Evolutionary conservation across 1,139 yeast genomes (phyloP).

Genomic region (Spencermartinsiella ligniputridi): DNA sequence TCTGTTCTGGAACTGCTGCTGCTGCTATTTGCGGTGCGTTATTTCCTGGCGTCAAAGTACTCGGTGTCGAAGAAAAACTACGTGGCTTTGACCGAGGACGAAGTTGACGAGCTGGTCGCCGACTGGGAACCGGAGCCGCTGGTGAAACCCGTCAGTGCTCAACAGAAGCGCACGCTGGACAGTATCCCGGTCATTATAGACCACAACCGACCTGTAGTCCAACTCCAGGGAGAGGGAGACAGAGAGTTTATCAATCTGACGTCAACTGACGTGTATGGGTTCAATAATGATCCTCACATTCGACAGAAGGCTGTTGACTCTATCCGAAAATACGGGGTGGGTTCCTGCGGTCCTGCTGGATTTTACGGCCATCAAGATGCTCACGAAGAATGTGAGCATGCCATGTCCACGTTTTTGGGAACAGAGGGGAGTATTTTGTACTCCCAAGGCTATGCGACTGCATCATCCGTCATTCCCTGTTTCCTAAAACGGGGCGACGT

Average conservation of each 20-base stretch:
- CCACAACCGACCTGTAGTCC: slow-evolving; percentile 50
- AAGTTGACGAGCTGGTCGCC: slow-evolving; percentile 74
- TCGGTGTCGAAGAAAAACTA: slow-evolving; percentile 72
- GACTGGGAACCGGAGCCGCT: slow-evolving; percentile 93
- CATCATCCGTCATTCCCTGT: slow-evolving; percentile 95
- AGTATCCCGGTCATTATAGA: slow-evolving; percentile 62
- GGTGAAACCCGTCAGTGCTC: slow-evolving; percentile 48
- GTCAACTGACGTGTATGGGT: slow-evolving; percentile 48
- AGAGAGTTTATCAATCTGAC: slow-evolving; percentile 32
- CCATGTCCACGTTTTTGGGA: slow-evolving; percentile 67
- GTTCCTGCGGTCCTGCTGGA: slow-evolving; percentile 98
- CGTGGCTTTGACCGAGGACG: slow-evolving; percentile 58
- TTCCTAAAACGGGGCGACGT: slow-evolving; percentile 94
- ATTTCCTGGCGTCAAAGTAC: slow-evolving; percentile 76
- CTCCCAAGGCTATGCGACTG: slow-evolving; percentile 89
- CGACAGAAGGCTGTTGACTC: slow-evolving; percentile 53
- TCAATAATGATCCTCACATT: slow-evolving; percentile 51
- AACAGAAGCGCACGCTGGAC: slow-evolving; percentile 59
- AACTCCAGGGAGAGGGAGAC: slow-evolving; percentile 29
- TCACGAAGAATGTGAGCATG: slow-evolving; percentile 76
- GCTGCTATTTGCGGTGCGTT: slow-evolving; percentile 78
- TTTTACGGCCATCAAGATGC: slow-evolving; percentile 95
- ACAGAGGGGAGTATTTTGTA: slow-evolving; percentile 77
- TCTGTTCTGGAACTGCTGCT: slow-evolving; percentile 76
- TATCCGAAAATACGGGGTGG: slow-evolving; percentile 78